Conservation (phyloP, 202 grass and related monocot genomes). For the Digitaria exilis region DNA sequence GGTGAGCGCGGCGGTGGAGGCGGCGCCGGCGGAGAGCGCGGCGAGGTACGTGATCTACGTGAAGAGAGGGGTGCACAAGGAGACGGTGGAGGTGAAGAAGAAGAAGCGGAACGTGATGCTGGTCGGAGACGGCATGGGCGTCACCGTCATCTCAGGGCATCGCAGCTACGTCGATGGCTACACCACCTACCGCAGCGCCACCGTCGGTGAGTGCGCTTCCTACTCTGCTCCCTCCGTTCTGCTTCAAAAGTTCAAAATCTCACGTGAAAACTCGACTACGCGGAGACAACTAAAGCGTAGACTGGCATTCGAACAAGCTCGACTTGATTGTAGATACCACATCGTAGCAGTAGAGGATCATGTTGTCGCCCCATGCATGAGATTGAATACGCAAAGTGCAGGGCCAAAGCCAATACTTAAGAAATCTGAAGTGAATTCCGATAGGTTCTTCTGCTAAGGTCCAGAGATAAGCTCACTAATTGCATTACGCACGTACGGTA, state of each 20-base stretch:
- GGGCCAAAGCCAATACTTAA: background rate
- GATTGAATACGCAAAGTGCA: background rate
- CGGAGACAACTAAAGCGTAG: background rate
- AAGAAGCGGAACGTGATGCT: background rate
- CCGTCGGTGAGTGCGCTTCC: slow-evolving; percentile 55
- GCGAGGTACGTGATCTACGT: slow-evolving; percentile 72
- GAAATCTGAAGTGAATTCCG: background rate
- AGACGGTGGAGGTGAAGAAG: too few relatives aligned
- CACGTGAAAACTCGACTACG: background rate
- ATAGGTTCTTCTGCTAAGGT: background rate
- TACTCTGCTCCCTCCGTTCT: background rate
- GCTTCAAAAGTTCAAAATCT: background rate
- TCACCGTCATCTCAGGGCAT: slow-evolving; percentile 66
- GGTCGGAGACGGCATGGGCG: slow-evolving; percentile 73
- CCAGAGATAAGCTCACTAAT: background rate
- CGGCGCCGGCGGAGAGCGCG: too few relatives aligned
- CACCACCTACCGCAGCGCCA: slow-evolving; percentile 73
- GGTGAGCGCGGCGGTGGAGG: too few relatives aligned
- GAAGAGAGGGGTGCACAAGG: slow-evolving; percentile 56
- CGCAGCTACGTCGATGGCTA: slow-evolving; percentile 66
- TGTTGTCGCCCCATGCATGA: background rate
- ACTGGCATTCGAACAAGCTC: background rate
- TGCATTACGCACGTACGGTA: background rate
- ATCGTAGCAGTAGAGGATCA: background rate
- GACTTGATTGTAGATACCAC: background rate